Evolutionary conservation across 441 rosid genomes (phyloP), one percentile per base, ranked within the genome.

Genomic region (Euphorbia corollata): DNA sequence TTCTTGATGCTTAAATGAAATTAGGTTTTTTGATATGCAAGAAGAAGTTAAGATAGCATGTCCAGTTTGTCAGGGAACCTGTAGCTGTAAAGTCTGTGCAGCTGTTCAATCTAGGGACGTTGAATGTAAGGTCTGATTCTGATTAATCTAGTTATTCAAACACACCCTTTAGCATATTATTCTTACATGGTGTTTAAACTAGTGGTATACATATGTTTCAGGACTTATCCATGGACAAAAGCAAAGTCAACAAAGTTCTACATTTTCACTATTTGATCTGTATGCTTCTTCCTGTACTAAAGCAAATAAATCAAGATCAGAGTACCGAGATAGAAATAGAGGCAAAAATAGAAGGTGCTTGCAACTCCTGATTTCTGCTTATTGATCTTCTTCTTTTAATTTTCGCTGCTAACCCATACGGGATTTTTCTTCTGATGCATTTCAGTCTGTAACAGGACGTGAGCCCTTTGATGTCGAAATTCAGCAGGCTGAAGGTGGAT

Each of bases 221-320:
- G 99, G 87, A 76, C 63, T 80, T 74, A 74, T 75, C 80, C 67
- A 79, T 83, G 74, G 83, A 67, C 60, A 84, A 82, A 61, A 84
- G 73, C 67, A 85, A 85, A 72, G 87, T 88, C 61, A 83, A 85
- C 74, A 84, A 85, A 76, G 91, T 95, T 74, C 73, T 92, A 64
- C 80, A 85, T 80, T 81, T 88, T 71, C 99, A 92, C 81, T 88
- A 95, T 77, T 83, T 93, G 81, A 87, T 86, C 72, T 95, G 97
- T 75, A 78, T 87, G 88, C 93, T 92, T 77, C 99, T 92, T 83
- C 98, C 99, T 69, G 82, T 88, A 34, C 68, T 95, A 63, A 90
- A 84, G 72, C 80, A 82, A 84, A 84, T 95, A 77, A 87, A 87
- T 71, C 79, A 82, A 74, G 92, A 83, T 62, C 86, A 77, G 61